These are phyloP conservation scores for Graphilbum fragrans DNA, from an alignment of 2,329 filamentous ascomycete genomes.

Conservation along the genomic window DNA sequence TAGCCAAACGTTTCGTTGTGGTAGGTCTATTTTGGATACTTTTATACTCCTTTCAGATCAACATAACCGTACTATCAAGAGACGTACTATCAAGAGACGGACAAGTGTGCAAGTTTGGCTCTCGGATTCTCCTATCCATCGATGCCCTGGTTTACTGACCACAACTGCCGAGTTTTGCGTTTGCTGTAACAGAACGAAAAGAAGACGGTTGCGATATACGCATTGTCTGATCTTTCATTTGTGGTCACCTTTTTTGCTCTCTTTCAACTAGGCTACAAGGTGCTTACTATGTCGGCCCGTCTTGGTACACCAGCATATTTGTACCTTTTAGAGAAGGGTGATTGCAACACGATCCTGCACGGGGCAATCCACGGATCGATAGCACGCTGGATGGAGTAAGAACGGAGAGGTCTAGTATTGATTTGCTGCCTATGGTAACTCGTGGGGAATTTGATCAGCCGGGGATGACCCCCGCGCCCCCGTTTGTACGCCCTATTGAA, in stretches of 20 bases:
- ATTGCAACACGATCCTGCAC: constrained; percentile 22
- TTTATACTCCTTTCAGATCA: no score
- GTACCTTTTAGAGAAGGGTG: constrained; percentile 22
- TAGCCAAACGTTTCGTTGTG: constrained; percentile 18
- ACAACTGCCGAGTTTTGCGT: no score
- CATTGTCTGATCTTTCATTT: constrained; percentile 26
- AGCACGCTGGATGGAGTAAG: constrained; percentile 17
- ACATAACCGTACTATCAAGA: no score
- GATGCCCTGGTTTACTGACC: no score
- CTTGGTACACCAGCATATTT: constrained; percentile 26
- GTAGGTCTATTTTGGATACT: constrained; percentile 2
- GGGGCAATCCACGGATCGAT: constrained; percentile 21
- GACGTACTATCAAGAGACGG: no score
- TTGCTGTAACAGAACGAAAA: constrained; percentile 10
- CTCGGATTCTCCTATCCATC: no score
- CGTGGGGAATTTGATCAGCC: constrained; percentile 8
- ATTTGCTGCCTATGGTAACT: constrained; percentile 8
- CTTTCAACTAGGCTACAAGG: constrained; percentile 28
- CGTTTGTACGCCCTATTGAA: constrained; percentile 13
- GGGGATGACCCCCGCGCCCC: constrained; percentile 7
- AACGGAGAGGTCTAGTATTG: constrained; percentile 11
- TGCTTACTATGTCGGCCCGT: constrained; percentile 29
- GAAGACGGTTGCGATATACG: constrained; percentile 25
- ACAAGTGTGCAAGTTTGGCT: no score
- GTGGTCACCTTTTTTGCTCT: constrained; percentile 29